Evolutionary conservation across 768 basidiomycete species (phyloP), one percentile per base, ranked within the genome.

Genomic region (Mycena alexandri): DNA sequence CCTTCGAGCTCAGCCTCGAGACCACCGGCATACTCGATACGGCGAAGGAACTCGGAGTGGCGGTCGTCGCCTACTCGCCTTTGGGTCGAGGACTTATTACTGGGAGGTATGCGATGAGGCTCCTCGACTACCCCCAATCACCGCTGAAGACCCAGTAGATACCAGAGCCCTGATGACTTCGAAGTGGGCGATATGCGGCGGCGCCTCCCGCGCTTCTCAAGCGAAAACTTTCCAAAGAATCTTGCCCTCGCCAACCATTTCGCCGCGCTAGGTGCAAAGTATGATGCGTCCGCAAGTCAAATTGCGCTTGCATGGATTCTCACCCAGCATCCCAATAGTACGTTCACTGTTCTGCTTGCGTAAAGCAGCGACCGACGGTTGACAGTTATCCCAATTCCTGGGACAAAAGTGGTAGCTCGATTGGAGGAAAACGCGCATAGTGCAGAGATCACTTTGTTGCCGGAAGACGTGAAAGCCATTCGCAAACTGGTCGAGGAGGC

Each of bases 401-500:
- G 79, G 9, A 77, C 78, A 14, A 72, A 69, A 19, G 72, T 57
- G 22, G 60, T 79, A 24, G 56, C 76, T 73, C 75, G 79, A 33
- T 73, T 83, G 24, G 72, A 79, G 25, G 81, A 83, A 61, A 83
- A 83, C 51, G 38, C 78, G 16, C 71, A 53, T 1, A 74, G 76
- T 19, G 72, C 70, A 3, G 48, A 63, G 24, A 60, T 80, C 2
- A 33, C 38, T 8, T 73, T 81, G n/a, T 48, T 71, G 1, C 46
- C 68, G 0, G 74, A 78, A 48, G 74, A 73, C 6, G 62, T 81
- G 17, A 69, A 71, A 47, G 70, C 72, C 53, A 69, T 81, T 4
- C 74, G 79, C 1, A 62, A 5, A 0, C 38, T 72, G 21, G 74
- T 75, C 14, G 76, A 77, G 24, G 73, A 72, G 17, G 77, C 74